Conservation (phyloP, 2,329 filamentous ascomycete genomes). For the Ophiostoma australiae region DNA sequence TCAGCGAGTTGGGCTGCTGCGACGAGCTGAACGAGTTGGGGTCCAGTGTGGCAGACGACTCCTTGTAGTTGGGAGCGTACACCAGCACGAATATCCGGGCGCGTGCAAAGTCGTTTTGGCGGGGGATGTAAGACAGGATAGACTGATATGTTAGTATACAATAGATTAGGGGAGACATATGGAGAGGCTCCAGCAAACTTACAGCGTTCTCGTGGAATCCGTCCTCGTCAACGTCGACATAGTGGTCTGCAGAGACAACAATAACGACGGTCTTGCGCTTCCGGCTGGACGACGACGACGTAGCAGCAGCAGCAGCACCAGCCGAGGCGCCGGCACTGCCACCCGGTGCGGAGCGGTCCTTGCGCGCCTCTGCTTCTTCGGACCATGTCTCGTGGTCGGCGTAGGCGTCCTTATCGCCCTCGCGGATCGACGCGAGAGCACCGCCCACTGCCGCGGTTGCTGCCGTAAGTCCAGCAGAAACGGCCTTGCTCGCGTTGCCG, state of each 20-base stretch:
- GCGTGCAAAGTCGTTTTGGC: slow-evolving; percentile 65
- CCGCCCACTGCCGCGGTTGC: slow-evolving; percentile 78
- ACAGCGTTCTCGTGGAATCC: slow-evolving; percentile 74
- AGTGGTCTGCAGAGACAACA: slow-evolving; percentile 74
- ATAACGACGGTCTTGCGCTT: slow-evolving; percentile 77
- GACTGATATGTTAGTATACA: slow-evolving; percentile 47
- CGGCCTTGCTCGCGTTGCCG: slow-evolving; percentile 73
- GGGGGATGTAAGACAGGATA: slow-evolving; percentile 82
- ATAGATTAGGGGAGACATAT: neutral
- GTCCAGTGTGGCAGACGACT: slow-evolving; percentile 53
- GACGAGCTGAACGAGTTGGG: slow-evolving; percentile 4
- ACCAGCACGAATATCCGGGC: slow-evolving; percentile 83
- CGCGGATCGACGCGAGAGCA: slow-evolving; percentile 74
- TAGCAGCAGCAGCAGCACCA: neutral
- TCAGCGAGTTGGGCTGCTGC: slow-evolving; percentile 55
- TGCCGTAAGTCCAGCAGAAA: slow-evolving; percentile 75
- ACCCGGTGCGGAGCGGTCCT: slow-evolving; percentile 29
- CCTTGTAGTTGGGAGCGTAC: slow-evolving; percentile 76
- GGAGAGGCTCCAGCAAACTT: slow-evolving; percentile 38
- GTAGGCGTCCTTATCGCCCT: slow-evolving; percentile 75
- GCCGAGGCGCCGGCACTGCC: neutral
- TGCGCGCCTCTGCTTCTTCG: slow-evolving; percentile 73
- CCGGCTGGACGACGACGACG: slow-evolving; percentile 27
- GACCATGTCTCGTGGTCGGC: slow-evolving; percentile 88
- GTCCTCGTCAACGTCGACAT: slow-evolving; percentile 55